Evolutionary conservation across 192 early-diverging fungal species (phyloP), one percentile per base, ranked within the genome.

Genomic region (Podila horticola): DNA sequence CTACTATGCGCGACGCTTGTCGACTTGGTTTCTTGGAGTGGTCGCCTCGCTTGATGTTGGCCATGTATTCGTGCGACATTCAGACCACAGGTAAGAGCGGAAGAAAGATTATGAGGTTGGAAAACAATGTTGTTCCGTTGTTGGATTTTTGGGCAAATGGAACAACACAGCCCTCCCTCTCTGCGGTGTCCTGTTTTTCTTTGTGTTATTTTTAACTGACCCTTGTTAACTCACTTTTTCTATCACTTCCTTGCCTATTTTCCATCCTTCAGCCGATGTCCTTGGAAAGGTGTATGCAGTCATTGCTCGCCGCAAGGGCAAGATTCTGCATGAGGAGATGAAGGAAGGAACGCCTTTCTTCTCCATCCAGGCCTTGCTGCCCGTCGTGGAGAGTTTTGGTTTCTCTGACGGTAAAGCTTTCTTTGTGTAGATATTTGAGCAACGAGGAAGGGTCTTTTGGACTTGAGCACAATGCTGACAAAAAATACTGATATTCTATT

Each of bases 321-420:
- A 93, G 61, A 95, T 99, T 57, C 69, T 97, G 20, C 93, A 94
- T 4, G 98, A 99, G 68, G 97, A 99, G 74, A 91, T 99, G 86
- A 94, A 95, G 81, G 98, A 99, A 70, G 98, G 97, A 50, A 99
- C 98, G 4, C 94, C 96, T 3, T 97, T 97, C 74, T 99, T 97
- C 83, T 90, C 92, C 49, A 95, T 99, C 79, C 88, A 90, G 69
- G 90, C 96, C 0, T 68, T 90, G 13, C 81, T 99, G 22, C 98
- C 98, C 5, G 97, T 99, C 19, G 90, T 99, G 30, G 98, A 99
- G 81, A 95, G 93, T 60, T 99, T 99, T 89, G 98, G 98, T n/a
- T 98, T 99, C 84, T 91, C 95, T 10, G 98, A 99, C 77, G 52
- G 52, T 55, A 55, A 55, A 1, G 52, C 93, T 90, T 94, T 76